Percentiles rank a stretch among this genome's conserved stretches.
Evolutionary conservation across 768 basidiomycete species (phyloP).

Genomic region (Basidioascus undulatus): DNA sequence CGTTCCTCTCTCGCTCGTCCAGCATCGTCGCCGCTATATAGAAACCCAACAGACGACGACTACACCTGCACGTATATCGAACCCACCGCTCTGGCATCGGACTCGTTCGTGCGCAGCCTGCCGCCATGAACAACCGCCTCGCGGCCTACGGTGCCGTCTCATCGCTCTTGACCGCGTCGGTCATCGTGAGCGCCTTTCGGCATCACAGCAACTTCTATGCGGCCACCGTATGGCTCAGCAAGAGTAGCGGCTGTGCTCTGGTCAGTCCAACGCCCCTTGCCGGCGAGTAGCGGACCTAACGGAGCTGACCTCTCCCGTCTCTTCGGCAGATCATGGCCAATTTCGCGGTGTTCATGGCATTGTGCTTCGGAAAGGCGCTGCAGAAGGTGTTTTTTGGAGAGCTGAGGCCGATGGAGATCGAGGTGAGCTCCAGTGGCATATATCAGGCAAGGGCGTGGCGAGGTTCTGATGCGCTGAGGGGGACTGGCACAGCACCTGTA

Average conservation of each 20-base stretch:
- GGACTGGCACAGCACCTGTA: slow-evolving; percentile 47
- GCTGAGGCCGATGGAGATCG: slow-evolving; percentile 65
- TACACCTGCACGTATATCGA: no score
- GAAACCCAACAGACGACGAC: no score
- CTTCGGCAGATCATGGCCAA: slow-evolving; percentile 61
- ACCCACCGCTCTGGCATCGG: no score
- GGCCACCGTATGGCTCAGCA: slow-evolving; percentile 72
- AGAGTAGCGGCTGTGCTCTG: slow-evolving; percentile 75
- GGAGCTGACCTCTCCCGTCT: not conserved
- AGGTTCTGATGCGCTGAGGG: not conserved
- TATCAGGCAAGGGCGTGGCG: not conserved
- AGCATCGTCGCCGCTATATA: no score
- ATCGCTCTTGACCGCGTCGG: slow-evolving; percentile 39
- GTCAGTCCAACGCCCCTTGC: slow-evolving; percentile 24
- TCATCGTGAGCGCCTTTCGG: slow-evolving; percentile 54
- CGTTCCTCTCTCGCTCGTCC: no score
- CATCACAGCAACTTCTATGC: slow-evolving; percentile 82
- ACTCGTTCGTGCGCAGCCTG: no score
- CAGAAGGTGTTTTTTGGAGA: slow-evolving; percentile 81
- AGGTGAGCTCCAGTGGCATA: slow-evolving; percentile 30
- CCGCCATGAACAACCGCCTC: slow-evolving; percentile 18
- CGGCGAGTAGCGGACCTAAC: not conserved
- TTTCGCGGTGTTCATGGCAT: slow-evolving; percentile 52
- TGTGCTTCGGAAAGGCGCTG: slow-evolving; percentile 48
- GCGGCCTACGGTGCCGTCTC: slow-evolving; percentile 46